Base-by-base conservation (phyloP, 306 rosid species). In the Quercus alba region DNA sequence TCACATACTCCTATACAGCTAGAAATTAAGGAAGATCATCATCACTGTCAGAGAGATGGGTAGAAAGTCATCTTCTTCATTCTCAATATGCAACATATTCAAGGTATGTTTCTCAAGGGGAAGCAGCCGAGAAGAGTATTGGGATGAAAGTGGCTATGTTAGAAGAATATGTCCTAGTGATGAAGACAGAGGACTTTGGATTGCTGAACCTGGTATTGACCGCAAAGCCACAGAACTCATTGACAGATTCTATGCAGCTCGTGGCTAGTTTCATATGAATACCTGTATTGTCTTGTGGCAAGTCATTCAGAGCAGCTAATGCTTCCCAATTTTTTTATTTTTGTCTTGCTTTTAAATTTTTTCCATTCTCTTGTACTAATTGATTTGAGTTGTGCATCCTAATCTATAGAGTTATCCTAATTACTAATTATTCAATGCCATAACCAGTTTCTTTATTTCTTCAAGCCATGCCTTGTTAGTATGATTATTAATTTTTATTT, bases 161-260 rank as follows among this genome's bases (percentile, higher is more conserved):
- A 80, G 87, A 73, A 85, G 93, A 79, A 85, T 88, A 38, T 92
- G 89, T 86, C 87, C 94, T 2, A 94, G 98, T 17, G 97, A 94
- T 75, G 94, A 89, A 75, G 98, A 91, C 61, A 85, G 90, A 85
- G 88, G 90, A 0, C 85, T 86, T 1, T 94, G 97, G 97, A 88
- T 89, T 55, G 97, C 94, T 19, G 98, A 94, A 81, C 98, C 98
- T 49, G 97, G 97, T 33, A 94, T 94, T 66, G 98, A 94, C 78
- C 80, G 74, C 5, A 92, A 85, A 78, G 98, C 98, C 4, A 79
- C 94, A 23, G 97, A 85, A 77, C 92, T 92, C 87, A 94, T 94
- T 75, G 92, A 89, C 59, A 89, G 83, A 74, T 94, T 94, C 81
- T 84, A 94, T 58, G 97, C 85, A 31, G 33, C 79, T 18, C 86